Evolutionary conservation across 768 basidiomycete species (phyloP), one percentile per base, ranked within the genome.

Genomic region (Cystobasidium ongulense): DNA sequence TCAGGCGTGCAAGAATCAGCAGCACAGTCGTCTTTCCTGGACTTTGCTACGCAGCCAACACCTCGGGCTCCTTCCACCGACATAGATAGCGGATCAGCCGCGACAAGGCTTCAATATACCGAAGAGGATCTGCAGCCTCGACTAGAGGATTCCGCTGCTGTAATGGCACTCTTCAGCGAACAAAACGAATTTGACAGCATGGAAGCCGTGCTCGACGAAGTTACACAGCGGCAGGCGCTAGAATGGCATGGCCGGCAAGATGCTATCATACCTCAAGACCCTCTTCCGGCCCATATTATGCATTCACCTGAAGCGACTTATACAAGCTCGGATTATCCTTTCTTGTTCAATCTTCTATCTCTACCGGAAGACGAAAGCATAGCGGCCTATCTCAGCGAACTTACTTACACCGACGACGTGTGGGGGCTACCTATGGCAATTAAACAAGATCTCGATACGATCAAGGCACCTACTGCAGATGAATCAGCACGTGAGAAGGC

Each of bases 351-450:
- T 29, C 50, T 71, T 4, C 43, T 71, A 11, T 36, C 33, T 13
- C 36, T 71, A 5, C 54, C 68, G 15, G 68, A 71, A 36, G 68
- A 43, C 18, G 68, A 71, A 54, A 46, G 36, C 18, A 57, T 71
- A 27, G 23, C 50, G 10, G 33, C 52, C 25, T 71, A 71, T 43
- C 36, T 71, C 4, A 43, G 50, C 52, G 25, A 35, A n/a, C 50
- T 53, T 59, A 57, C 68, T 15, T 71, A 71, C 31, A 54, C 68
- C 50, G 43, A 71, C 68, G 68, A 71, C 59, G 68, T 71, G 15
- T 71, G 68, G 68, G 68, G 68, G 10, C 68, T 71, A 11, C 68
- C 68, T 7, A 46, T 33, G 35, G 35, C 50, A 10, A 52, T 71
- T 25, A 71, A 71, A 52, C 52, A 59, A 29, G 68, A 71, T 43